Conservation (phyloP, 768 basidiomycete genomes). For the Mycena maculata region DNA sequence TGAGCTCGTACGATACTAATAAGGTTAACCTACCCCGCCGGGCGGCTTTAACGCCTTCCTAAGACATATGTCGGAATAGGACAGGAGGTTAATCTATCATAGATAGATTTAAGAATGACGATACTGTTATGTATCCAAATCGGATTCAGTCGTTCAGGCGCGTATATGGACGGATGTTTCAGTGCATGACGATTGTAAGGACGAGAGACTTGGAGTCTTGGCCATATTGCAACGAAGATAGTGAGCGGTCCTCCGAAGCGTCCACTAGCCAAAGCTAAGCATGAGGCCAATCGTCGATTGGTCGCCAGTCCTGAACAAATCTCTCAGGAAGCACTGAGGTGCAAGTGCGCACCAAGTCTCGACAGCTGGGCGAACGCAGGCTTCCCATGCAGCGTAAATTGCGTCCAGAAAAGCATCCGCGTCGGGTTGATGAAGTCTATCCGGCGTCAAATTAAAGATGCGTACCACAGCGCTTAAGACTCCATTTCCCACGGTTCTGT, state of each 20-base stretch:
- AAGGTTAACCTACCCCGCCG: conserved; percentile 21
- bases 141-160: background rate
- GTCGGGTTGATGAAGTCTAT: background rate
- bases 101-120: background rate
- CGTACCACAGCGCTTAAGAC: background rate
- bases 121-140: conserved; percentile 12
- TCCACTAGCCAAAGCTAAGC: conserved; percentile 15
- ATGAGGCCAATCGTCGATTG: conserved; percentile 10
- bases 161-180: background rate
- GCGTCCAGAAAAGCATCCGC: background rate
- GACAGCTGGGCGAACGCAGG: background rate
- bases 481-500: background rate
- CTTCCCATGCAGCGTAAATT: background rate
- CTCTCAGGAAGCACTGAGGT: background rate
- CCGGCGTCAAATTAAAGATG: conserved; percentile 12
- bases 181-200: too few species aligned
- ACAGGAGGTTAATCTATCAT: conserved; percentile 22
- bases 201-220: background rate
- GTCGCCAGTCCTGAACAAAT: conserved; percentile 1
- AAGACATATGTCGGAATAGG: conserved; percentile 12
- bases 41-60: background rate
- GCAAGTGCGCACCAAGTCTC: background rate
- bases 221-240: background rate
- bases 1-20: conserved; percentile 30
- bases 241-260: background rate